Percentiles rank a stretch among this genome's conserved stretches.
phyloP scores from a whole-genome alignment of 768 basidiomycete species.

The Chalciporus piperatus region DNA sequence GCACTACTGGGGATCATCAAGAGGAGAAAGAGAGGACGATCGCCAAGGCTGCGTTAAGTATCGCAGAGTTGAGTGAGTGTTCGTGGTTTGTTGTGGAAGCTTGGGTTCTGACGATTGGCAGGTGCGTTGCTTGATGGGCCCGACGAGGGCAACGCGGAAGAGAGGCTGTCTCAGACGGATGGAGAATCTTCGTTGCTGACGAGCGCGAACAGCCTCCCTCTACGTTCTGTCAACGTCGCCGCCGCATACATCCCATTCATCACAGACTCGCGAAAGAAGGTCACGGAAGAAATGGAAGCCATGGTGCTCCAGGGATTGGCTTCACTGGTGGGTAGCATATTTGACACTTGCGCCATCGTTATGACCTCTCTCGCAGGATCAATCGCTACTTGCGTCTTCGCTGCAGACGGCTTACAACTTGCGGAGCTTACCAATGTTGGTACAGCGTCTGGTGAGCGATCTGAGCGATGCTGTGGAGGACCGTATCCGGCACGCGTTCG shows the following conservation, averaged over 20 bases:
- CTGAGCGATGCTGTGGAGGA: constrained; percentile 81
- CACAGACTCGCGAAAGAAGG: constrained; percentile 62
- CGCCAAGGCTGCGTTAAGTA: constrained; percentile 91
- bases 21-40: constrained; percentile 85
- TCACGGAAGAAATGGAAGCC: constrained; percentile 85
- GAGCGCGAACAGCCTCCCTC: constrained; percentile 41
- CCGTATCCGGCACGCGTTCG: constrained; percentile 80
- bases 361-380: constrained; percentile 55
- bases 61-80: constrained; percentile 84
- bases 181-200: constrained; percentile 14
- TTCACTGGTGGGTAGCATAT: constrained; percentile 55
- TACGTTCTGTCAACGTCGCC: constrained; percentile 74
- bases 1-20: constrained; percentile 41
- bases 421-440: constrained; percentile 76
- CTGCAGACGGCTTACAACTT: constrained; percentile 96
- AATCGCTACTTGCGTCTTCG: constrained; percentile 86
- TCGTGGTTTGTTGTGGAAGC: background rate
- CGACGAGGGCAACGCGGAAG: constrained; percentile 10
- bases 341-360: background rate
- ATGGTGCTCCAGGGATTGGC: constrained; percentile 83
- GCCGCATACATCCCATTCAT: constrained; percentile 68
- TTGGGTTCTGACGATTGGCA: constrained; percentile 21
- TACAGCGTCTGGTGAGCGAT: constrained; percentile 74
- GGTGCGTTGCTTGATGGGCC: constrained; percentile 52
- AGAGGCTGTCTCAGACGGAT: background rate